These are phyloP conservation scores for Beta lomatogona DNA, from an alignment of 179 eudicot genomes.

Conservation along the genomic window DNA sequence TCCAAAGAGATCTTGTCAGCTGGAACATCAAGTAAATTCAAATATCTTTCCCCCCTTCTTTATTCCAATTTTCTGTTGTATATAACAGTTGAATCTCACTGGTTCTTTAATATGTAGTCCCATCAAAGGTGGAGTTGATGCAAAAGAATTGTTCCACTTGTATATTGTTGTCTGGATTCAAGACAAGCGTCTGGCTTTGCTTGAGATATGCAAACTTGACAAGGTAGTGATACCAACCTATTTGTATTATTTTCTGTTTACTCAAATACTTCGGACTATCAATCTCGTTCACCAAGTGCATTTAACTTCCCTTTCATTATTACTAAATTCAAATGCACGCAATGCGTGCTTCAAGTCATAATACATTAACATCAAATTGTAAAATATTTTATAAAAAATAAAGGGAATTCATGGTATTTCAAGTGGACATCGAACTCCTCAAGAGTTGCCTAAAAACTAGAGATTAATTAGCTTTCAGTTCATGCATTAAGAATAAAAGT, in stretches of 20 bases:
- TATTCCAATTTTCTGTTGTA: background rate
- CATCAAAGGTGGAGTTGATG: constrained; percentile 97
- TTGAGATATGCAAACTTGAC: constrained; percentile 87
- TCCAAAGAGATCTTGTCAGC: constrained; percentile 78
- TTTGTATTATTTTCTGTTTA: background rate
- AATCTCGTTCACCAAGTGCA: constrained; percentile 7
- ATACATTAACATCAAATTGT: no score
- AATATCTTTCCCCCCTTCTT: background rate
- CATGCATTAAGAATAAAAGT: no score
- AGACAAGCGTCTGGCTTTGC: constrained; percentile 89
- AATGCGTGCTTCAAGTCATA: no score
- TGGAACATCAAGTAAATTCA: constrained; percentile 79
- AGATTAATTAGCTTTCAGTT: no score
- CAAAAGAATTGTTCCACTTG: constrained; percentile 88
- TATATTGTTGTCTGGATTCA: constrained; percentile 96
- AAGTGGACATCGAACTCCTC: no score
- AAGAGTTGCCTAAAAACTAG: no score
- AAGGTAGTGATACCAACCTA: constrained; percentile 52
- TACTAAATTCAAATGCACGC: background rate
- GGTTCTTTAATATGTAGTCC: constrained; percentile 39
- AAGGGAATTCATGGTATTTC: no score
- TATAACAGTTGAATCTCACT: constrained; percentile 7
- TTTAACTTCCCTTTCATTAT: background rate
- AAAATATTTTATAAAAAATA: no score
- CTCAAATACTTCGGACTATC: background rate